Evolutionary conservation across 2,329 filamentous ascomycete species (phyloP), one percentile per base, ranked within the genome.

Genomic region (Phyllosticta citribraziliensis): DNA sequence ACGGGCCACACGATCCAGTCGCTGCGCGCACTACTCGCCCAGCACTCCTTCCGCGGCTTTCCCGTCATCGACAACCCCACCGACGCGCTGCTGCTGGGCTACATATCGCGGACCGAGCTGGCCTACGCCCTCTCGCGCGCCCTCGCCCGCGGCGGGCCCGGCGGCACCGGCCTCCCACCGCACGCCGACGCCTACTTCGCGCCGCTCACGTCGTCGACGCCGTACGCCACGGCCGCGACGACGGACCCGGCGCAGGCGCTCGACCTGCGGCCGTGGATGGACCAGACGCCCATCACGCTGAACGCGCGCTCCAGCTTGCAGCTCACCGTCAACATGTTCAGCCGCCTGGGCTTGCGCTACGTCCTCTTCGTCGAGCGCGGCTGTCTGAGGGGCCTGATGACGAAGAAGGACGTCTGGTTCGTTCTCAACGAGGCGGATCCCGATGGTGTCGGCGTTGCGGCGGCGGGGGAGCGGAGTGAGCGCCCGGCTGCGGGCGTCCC

Each of bases 361-460:
- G 84, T 99, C 5, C 77, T 97, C 2, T 95, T 97, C 72, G 85
- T 84, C 50, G 89, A 97, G 66, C 83, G 87, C 56, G 94, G 94
- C 20, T 83, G 84, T 56, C 76, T 99, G 50, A 86, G 90, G 72
- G 94, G 94, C 0, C 74, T 99, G 55, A 77, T 97, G 66, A 99
- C 94, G 20, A 97, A 97, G 79, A 99, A 99, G 78, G 94, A 99
- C 75, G 87, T 96, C 35, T 97, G 92, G 89, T 92, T 90, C 73
- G 86, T 97, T 50, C 79, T 97, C 54, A 91, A 96, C 70, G 89
- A 88, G 52, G 85, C 84, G 10, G 86, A 88, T 65, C 70, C 72
- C 12, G 70, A 71, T 55, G 72, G 69, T 20, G 69, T 65, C 6
- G 67, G 65, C 5, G 66, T 62, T 52, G 72, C 68, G 10, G 65